phyloP scores from a whole-genome alignment of 2,329 filamentous ascomycete species.

The Monosporascus ibericus region DNA sequence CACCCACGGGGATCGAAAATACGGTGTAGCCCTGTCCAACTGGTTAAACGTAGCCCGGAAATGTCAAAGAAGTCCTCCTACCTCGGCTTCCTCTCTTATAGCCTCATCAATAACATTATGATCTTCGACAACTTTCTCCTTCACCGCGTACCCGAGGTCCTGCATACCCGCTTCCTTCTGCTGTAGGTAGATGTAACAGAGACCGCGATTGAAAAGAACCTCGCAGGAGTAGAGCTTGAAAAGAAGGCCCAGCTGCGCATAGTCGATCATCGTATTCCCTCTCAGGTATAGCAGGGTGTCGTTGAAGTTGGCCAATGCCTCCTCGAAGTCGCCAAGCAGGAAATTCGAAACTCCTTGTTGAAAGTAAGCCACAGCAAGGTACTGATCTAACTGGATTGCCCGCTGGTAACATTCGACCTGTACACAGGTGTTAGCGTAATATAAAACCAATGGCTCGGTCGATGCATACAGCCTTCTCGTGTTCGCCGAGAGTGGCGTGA shows the following conservation, averaged over 20 bases:
- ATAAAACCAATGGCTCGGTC: slow-evolving; percentile 1
- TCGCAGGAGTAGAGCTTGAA: slow-evolving; percentile 98
- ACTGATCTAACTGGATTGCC: slow-evolving; percentile 84
- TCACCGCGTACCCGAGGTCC: slow-evolving; percentile 82
- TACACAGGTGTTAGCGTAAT: slow-evolving; percentile 10
- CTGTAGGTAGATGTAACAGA: slow-evolving; percentile 96
- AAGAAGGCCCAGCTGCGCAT: slow-evolving; percentile 87
- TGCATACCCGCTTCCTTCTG: slow-evolving; percentile 87
- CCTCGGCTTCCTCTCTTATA: slow-evolving; percentile 87
- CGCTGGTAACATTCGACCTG: slow-evolving; percentile 94
- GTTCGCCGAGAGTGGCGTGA: slow-evolving; percentile 90
- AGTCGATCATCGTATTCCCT: slow-evolving; percentile 96
- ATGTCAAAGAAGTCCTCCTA: slow-evolving; percentile 32
- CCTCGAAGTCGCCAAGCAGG: slow-evolving; percentile 91
- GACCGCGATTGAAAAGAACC: slow-evolving; percentile 90
- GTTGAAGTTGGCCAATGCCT: slow-evolving; percentile 97
- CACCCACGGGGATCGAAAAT: slow-evolving; percentile 94
- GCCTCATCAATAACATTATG: slow-evolving; percentile 98
- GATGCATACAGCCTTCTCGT: slow-evolving; percentile 80
- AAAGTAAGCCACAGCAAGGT: slow-evolving; percentile 95
- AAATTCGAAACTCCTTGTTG: slow-evolving; percentile 99
- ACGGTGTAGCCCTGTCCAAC: slow-evolving; percentile 79
- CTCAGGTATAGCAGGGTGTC: slow-evolving; percentile 91
- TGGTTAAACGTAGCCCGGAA: slow-evolving; percentile 18
- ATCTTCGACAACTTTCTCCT: slow-evolving; percentile 93